phyloP scores from a whole-genome alignment of 805 yeast species.

The Barnettozyma sp. region DNA sequence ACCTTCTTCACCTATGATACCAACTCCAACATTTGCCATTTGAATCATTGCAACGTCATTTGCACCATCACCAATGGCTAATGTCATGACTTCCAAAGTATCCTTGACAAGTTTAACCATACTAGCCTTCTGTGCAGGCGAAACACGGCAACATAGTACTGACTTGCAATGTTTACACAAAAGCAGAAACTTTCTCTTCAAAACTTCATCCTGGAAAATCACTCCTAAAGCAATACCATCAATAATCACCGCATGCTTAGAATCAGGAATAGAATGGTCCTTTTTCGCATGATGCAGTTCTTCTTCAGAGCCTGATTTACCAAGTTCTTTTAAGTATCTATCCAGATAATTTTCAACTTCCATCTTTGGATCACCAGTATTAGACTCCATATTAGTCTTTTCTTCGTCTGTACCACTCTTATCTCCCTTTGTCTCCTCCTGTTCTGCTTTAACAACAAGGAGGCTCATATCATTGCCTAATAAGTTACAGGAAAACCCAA shows the following conservation, averaged over 20 bases:
- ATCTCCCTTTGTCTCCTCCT: constrained; percentile 30
- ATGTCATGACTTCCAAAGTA: constrained; percentile 69
- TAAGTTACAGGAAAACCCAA: constrained; percentile 75
- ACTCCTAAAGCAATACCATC: constrained; percentile 71
- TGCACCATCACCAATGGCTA: constrained; percentile 81
- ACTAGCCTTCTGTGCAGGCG: constrained; percentile 76
- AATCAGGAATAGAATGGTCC: constrained; percentile 64
- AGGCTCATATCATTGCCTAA: constrained; percentile 68
- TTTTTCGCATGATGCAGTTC: constrained; percentile 47
- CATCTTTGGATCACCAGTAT: constrained; percentile 29
- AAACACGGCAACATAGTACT: constrained; percentile 75
- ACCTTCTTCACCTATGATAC: constrained; percentile 88
- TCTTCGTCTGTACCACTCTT: constrained; percentile 27
- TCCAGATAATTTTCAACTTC: constrained; percentile 33
- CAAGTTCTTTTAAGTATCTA: constrained; percentile 38
- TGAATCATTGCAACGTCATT: constrained; percentile 90
- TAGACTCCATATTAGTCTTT: constrained; percentile 26
- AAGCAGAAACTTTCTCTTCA: constrained; percentile 52
- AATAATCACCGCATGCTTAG: constrained; percentile 59
- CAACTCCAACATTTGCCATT: constrained; percentile 63
- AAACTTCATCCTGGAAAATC: constrained; percentile 38
- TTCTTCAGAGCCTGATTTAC: constrained; percentile 48
- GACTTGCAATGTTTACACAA: constrained; percentile 75
- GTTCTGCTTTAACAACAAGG: constrained; percentile 48
- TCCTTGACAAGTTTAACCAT: constrained; percentile 69